Base-by-base conservation (phyloP, 2,329 filamentous ascomycete species). In the Scolecobasidium constrictum region DNA sequence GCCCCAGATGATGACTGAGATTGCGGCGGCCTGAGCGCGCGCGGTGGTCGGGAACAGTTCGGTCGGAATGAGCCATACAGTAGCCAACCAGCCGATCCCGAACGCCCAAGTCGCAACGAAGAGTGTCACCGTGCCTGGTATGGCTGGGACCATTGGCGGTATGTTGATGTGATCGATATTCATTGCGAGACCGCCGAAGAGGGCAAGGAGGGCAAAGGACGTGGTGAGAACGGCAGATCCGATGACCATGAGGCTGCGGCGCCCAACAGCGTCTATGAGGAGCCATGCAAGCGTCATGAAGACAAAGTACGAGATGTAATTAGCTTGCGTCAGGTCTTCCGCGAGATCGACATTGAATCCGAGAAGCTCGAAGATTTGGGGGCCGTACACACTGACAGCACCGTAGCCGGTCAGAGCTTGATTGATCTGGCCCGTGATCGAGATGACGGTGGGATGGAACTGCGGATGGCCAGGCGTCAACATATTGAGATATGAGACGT, bases 261-360 rank as follows among this genome's bases (percentile, higher is more conserved):
- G 67, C 6, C 74, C 73, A 2, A 74, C 56, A 2, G 67, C 68
- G 49, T 75, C 72, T 47, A 80, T 75, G 7, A 73, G 61, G 15
- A 76, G 55, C 75, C 75, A 79, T 4, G 75, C 73, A 7, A 75
- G 55, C 1, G 73, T 78, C 75, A 78, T 79, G 49, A 76, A 67
- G 38, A 71, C 48, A 52, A 78, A 73, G 56, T 80, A 79, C 15
- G 68, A 75, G 33, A 74, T 57, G 57, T 78, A 79, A 57, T 80
- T 80, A 20, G 65, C 73, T 36, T 77, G 65, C 1, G 75, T 78
- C 12, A 77, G 57, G 47, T 68, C 72, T 53, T 80, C 75, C 1
- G 75, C 68, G 13, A 57, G 59, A 3, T 57, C 58, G 26, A 69
- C 66, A 15, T 57, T 54, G 53, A 78, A 76, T 13, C 75, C 74